Evolutionary conservation across 345 rosid genomes (phyloP), one percentile per base, ranked within the genome.

Genomic region (Trapa incisa): DNA sequence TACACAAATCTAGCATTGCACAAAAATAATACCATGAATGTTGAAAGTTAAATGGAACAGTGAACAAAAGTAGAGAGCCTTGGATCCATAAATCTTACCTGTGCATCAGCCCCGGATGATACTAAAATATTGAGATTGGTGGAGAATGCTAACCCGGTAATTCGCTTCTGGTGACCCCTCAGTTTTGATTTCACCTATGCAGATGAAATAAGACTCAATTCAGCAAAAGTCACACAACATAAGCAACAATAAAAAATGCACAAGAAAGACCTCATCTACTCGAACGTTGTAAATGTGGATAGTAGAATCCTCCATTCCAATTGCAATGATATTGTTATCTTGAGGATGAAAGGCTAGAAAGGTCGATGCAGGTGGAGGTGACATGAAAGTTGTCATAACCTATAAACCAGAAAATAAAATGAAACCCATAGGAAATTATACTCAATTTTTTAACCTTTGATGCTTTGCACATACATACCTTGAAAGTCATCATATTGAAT

Each of bases 31-130:
- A 32, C 38, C 11, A 10, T 29, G 37, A 0, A 16, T 32, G 15
- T 29, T 29, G 10, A 13, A 14, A 58, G 32, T 32, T 41, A 7
- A 16, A 32, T 7, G 8, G 4, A 22, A 22, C 29, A 22, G 0
- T 22, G 29, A 22, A 22, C 29, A 22, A 22, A 22, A 22, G 29
- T 22, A 63, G 54, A 41, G 29, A 64, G 4, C 29, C 47, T 0
- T 10, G 42, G 41, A 60, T 74, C 45, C 56, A 9, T 22, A 38
- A 50, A 58, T 32, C 91, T 78, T 65, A 87, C 98, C 56, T 87
- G 92, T 68, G 96, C 96, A 85, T 92, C 98, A 67, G 96, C 98
- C 61, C 92, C 96, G 4, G 98, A 92, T 39, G 98, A 92, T 66
- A 92, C 95, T 84, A 92, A 80, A 61, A 89, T 75, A 64, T 81